Evolutionary conservation across 345 rosid genomes (phyloP).

Genomic region (Gossypium arboreum): DNA sequence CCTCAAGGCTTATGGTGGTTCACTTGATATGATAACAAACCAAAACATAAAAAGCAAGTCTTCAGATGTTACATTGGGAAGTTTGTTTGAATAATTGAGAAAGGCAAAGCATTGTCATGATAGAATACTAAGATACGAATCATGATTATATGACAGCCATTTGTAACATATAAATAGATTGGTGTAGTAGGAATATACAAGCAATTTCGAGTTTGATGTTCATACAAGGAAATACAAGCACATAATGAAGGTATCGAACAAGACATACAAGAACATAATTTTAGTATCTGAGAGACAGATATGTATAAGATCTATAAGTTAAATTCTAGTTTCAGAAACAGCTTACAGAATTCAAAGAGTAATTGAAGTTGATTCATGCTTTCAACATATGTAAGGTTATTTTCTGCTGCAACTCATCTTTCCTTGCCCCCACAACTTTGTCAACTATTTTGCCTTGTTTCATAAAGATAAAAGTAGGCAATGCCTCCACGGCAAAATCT

Average conservation of each 20-base stretch:
- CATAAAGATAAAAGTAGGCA: conserved; percentile 68
- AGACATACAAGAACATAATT: background rate
- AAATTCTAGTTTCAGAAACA: conserved; percentile 2
- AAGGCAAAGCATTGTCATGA: background rate
- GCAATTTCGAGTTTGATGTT: conserved; percentile 13
- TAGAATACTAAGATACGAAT: conserved; percentile 9
- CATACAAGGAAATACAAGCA: background rate
- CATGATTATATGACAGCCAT: background rate
- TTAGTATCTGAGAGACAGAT: background rate
- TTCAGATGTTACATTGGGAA: background rate
- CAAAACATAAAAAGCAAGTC: conserved; percentile 9
- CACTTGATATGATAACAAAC: conserved; percentile 6
- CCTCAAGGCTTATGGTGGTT: conserved; percentile 6
- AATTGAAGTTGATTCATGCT: background rate
- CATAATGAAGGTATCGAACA: no score
- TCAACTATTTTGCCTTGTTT: conserved; percentile 51
- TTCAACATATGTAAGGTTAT: background rate
- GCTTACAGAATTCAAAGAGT: background rate
- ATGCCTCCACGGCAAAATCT: conserved; percentile 66
- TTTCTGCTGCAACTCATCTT: background rate
- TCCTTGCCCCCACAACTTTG: conserved; percentile 9
- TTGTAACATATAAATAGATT: conserved; percentile 27
- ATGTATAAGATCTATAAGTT: background rate
- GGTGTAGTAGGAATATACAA: conserved; percentile 13
- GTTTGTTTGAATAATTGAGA: conserved; percentile 7